Evolutionary conservation across 352 stramenopile species (phyloP), one percentile per base, ranked within the genome.

Genomic region (Phytophthora fragariaefolia): DNA sequence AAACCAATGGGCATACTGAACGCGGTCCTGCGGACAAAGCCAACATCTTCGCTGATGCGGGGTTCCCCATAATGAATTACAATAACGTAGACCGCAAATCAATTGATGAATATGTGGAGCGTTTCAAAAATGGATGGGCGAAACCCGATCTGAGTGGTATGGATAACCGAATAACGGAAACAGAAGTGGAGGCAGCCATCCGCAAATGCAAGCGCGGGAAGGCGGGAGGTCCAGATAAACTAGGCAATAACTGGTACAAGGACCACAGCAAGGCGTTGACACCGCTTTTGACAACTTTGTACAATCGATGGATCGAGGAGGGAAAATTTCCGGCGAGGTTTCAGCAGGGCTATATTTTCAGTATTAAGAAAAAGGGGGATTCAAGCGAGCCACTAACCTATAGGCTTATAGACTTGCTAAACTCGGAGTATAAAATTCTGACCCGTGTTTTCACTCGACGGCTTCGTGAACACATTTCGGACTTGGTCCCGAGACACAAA

Each of bases 171-270:
- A 58, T 58, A 10, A 48, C 32, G 2, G 51, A 58, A 20, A 15
- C 12, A 12, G 51, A 58, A 28, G 51, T 58, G 2, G 17, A 17
- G 20, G 38, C 36, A 20, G 34, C 52, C 6, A 49, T 60, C 2
- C 27, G 20, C 0, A 24, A 10, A 10, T 36, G 52, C 9, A 60
- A 60, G 23, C 17, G 13, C 12, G 52, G 52, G 1, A 60, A 60
- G n/a, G 38, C 52, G 3, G 48, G 30, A n/a, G 52, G 36, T 5
- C 52, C 52, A 2, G 52, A 60, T 42, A 26, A 50, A 2, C 34
- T 60, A 6, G 3, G 20, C 15, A 50, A 59, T 18, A 38, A 60
- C 2, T 60, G 52, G 52, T 60, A 60, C n/a, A 24, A 50, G 27
- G 38, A 60, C 27, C 20, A 60, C 24, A 24, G 9, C 4, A 27